Evolutionary conservation across 805 yeast genomes (phyloP).

Genomic region (Yarrowia sp.): DNA sequence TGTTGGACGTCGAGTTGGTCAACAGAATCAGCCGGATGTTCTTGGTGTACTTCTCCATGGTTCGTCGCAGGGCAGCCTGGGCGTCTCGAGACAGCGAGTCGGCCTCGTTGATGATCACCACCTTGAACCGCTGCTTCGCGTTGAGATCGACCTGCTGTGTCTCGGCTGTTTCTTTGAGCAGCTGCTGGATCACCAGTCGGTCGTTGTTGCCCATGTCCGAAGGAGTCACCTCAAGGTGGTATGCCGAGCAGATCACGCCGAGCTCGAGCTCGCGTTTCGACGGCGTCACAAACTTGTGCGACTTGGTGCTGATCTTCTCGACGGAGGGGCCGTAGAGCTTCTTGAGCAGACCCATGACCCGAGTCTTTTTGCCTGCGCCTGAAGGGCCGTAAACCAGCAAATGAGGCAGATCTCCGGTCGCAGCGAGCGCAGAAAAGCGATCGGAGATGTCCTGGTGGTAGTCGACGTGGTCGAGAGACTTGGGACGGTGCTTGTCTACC

Average conservation of each 20-base stretch:
- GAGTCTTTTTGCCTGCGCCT: constrained; percentile 96
- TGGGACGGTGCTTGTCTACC: constrained; percentile 95
- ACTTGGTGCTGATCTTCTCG: constrained; percentile 83
- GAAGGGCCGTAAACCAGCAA: constrained; percentile 89
- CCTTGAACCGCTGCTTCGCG: constrained; percentile 46
- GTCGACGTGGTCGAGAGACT: constrained; percentile 56
- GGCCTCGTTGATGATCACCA: constrained; percentile 79
- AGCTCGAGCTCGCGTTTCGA: constrained; percentile 80
- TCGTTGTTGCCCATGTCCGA: constrained; percentile 96
- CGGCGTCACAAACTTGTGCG: constrained; percentile 73
- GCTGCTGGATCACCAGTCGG: constrained; percentile 89
- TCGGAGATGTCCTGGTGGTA: constrained; percentile 66
- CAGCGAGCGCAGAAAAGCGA: constrained; percentile 58
- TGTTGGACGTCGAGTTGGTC: constrained; percentile 86
- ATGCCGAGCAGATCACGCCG: constrained; percentile 86
- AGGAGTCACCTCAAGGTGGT: constrained; percentile 94
- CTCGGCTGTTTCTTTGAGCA: constrained; percentile 90
- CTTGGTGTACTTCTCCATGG: constrained; percentile 91
- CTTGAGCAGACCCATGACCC: constrained; percentile 74
- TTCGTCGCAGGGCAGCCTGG: constrained; percentile 91
- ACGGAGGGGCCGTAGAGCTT: constrained; percentile 82
- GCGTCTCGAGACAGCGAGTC: constrained; percentile 89
- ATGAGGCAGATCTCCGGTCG: constrained; percentile 89
- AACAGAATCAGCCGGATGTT: constrained; percentile 81
- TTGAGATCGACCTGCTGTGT: constrained; percentile 89